These are phyloP conservation scores for Monosiga brevicollis DNA, from an alignment of 78 protist species.

Conservation along the genomic window DNA sequence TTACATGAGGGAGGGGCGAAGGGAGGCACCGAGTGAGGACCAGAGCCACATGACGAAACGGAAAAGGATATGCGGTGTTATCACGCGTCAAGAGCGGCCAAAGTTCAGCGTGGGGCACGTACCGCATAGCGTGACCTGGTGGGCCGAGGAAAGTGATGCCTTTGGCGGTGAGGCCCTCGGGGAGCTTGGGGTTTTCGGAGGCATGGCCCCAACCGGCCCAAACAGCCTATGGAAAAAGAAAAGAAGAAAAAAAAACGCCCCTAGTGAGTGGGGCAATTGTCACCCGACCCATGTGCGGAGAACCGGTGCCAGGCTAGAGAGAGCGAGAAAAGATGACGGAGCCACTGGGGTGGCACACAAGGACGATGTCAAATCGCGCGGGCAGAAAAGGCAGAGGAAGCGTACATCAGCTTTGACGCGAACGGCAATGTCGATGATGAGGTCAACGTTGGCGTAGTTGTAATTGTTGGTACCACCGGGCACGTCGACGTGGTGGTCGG, in stretches of 20 bases:
- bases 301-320: too few species aligned
- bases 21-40: too few species aligned
- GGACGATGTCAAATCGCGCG: too few species aligned
- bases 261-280: neutral
- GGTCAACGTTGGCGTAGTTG: constrained; percentile 94
- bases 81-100: neutral
- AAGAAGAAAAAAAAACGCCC: neutral
- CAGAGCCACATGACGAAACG: too few species aligned
- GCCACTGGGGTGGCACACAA: too few species aligned
- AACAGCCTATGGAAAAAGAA: constrained; percentile 86
- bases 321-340: too few species aligned
- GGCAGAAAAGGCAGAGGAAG: neutral
- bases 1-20: too few species aligned
- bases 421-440: constrained; percentile 79
- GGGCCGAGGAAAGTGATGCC: constrained; percentile 81
- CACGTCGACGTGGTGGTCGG: constrained; percentile 79
- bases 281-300: too few species aligned
- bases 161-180: constrained; percentile 33
- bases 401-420: constrained; percentile 7
- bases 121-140: constrained; percentile 53
- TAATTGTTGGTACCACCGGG: constrained; percentile 89
- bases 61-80: too few species aligned
- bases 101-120: constrained; percentile 69
- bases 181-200: constrained; percentile 91
- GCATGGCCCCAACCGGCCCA: constrained; percentile 99